These are phyloP conservation scores for Tephrocybe sp. DNA, from an alignment of 768 basidiomycete species.

Conservation along the genomic window DNA sequence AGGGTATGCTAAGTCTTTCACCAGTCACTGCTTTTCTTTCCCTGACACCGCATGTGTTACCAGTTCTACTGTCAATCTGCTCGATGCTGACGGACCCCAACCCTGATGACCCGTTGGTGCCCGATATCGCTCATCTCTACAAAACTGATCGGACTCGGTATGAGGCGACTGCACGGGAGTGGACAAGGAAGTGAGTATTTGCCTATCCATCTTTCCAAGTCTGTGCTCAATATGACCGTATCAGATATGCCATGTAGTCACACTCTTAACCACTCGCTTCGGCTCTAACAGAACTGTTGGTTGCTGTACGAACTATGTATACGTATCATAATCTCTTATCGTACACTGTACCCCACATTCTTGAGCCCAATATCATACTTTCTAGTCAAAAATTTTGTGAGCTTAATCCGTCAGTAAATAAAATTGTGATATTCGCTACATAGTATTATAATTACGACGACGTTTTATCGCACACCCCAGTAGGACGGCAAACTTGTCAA, in stretches of 20 bases:
- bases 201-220: constrained; percentile 1
- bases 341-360: constrained; percentile 20
- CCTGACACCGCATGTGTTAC: background rate
- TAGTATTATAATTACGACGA: no score
- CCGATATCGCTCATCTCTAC: constrained; percentile 98
- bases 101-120: constrained; percentile 97
- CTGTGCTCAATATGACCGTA: constrained; percentile 1
- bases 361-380: constrained; percentile 17
- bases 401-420: no score
- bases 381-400: background rate
- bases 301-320: constrained; percentile 18
- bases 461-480: no score
- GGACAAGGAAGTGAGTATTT: constrained; percentile 92
- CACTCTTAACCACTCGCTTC: constrained; percentile 9
- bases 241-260: constrained; percentile 56
- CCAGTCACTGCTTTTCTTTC: background rate
- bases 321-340: constrained; percentile 21
- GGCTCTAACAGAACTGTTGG: constrained; percentile 4
- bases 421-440: no score
- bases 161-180: constrained; percentile 97
- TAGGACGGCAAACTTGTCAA: no score
- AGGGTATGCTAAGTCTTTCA: constrained; percentile 55
- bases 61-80: constrained; percentile 96
- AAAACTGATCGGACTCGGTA: constrained; percentile 98
- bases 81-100: constrained; percentile 99